Base-by-base conservation (phyloP, 305 asterid genomes). In the Caryopteris hybrid region DNA sequence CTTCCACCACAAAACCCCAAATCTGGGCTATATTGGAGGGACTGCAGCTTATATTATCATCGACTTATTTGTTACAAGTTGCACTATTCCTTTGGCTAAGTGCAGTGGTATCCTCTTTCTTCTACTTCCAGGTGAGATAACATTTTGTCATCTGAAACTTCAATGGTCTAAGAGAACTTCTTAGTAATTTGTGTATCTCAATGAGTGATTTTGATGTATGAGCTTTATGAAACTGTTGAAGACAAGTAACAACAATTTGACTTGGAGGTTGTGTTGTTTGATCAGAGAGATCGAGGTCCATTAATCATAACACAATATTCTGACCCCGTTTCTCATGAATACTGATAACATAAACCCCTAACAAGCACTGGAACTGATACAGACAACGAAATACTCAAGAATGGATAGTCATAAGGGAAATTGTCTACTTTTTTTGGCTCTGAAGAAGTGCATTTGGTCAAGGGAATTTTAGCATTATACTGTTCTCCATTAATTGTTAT, bases 21-120 rank as follows among this genome's bases (percentile, higher is more conserved):
- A 62, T 89, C 79, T 84, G 96, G 95, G 79, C 92, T 70, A 77
- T 91, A 65, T 72, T 94, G 71, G 96, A 94, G 75, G 99, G 96
- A 68, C 77, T 91, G 60, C 85, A 78, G 78, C 99, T 94, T 72
- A 91, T 94, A 68, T 61, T 86, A 46, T 80, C 97, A 47, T 94
- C 98, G 63, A 71, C 86, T 54, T 94, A 94, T 79, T 84, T 94
- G 72, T 72, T 91, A 68, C 85, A 85, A 65, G 97, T 94, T 69
- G 88, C 98, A 6, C 79, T 91, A 41, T 94, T 91, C 82, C 80
- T 94, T 61, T 94, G 99, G 98, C 86, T 91, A 46, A 85, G 93
- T 81, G 97, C 97, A 66, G 87, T 91, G n/a, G 78, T 89, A 58
- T 93, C 99, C 67, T 93, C 99, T 64, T 88, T 93, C 90, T 93